Evolutionary conservation across 352 stramenopile genomes (phyloP).

Genomic region (Phytopythium cucurbitacearum): DNA sequence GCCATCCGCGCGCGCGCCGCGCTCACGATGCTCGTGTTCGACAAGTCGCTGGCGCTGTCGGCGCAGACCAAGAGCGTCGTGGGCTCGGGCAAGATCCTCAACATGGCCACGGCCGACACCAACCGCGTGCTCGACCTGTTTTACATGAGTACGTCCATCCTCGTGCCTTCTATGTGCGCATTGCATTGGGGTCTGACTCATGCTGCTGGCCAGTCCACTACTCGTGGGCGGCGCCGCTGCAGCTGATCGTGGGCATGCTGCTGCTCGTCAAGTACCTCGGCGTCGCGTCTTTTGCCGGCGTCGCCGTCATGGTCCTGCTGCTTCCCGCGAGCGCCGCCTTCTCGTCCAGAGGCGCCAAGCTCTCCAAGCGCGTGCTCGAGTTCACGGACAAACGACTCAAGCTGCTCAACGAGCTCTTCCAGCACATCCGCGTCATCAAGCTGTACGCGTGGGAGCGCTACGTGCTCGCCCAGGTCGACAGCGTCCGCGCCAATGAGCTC

Average conservation of each 20-base stretch:
- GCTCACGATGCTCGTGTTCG: conserved; percentile 61
- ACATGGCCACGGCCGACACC: conserved; percentile 93
- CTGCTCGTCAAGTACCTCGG: conserved; percentile 53
- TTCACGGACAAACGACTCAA: conserved; percentile 54
- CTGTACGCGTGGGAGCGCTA: conserved; percentile 72
- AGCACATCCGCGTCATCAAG: conserved; percentile 69
- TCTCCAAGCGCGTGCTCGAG: conserved; percentile 37
- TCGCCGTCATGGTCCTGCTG: conserved; percentile 54
- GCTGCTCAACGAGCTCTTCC: conserved; percentile 53
- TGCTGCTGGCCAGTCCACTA: conserved; percentile 40
- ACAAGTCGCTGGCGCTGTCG: conserved; percentile 52
- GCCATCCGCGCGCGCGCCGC: conserved; percentile 59
- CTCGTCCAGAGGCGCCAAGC: conserved; percentile 28
- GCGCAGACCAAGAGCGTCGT: conserved; percentile 50
- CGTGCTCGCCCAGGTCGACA: conserved; percentile 44
- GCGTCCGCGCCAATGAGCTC: conserved; percentile 45
- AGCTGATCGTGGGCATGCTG: conserved; percentile 47
- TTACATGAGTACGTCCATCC: conserved; percentile 18
- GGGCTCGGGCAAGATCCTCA: conserved; percentile 86
- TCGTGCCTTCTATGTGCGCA: background rate
- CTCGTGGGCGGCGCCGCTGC: conserved; percentile 53
- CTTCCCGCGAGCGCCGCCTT: conserved; percentile 32
- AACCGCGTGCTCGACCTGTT: conserved; percentile 88
- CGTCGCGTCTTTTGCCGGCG: conserved; percentile 42
- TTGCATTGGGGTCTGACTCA: background rate